A percentile compares a stretch with the other conserved stretches of the same genome.
Evolutionary conservation across 805 yeast genomes (phyloP).

Genomic region (Candida anglica): DNA sequence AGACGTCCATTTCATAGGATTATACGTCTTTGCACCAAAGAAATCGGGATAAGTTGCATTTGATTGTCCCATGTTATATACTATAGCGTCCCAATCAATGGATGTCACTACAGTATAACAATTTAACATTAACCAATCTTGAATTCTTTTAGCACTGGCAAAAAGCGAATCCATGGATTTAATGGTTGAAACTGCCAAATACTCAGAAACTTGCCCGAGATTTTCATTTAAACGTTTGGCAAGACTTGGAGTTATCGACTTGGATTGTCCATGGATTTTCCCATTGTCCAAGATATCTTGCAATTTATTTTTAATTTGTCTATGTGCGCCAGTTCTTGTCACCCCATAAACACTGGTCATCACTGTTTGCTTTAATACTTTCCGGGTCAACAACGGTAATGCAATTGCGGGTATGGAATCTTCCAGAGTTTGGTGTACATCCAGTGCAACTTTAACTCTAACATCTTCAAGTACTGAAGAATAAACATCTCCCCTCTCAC

Average conservation of each 20-base stretch:
- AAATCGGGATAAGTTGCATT: slow-evolving; percentile 11
- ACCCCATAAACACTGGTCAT: slow-evolving; percentile 47
- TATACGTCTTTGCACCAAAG: slow-evolving; percentile 14
- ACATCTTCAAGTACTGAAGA: slow-evolving; percentile 26
- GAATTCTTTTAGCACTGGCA: slow-evolving; percentile 27
- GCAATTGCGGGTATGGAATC: slow-evolving; percentile 11
- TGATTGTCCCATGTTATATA: slow-evolving; percentile 1
- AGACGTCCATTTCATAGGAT: slow-evolving; percentile 42
- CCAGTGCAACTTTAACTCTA: slow-evolving; percentile 6
- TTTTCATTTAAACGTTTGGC: background rate
- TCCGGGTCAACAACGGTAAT: slow-evolving; percentile 19
- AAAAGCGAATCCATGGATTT: slow-evolving; percentile 27
- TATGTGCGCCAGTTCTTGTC: slow-evolving; percentile 31
- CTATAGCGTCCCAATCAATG: slow-evolving; percentile 13
- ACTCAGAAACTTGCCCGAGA: slow-evolving; percentile 4
- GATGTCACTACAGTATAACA: slow-evolving; percentile 26
- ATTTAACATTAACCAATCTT: slow-evolving; percentile 31
- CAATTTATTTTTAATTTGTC: slow-evolving; percentile 24
- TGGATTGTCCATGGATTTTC: slow-evolving; percentile 5
- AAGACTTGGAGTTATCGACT: too few relatives aligned
- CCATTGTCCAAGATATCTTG: slow-evolving; percentile 15
- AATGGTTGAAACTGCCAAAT: slow-evolving; percentile 18
- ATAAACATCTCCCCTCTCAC: slow-evolving; percentile 29
- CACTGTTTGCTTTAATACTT: slow-evolving; percentile 37
- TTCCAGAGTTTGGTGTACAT: background rate